Base-by-base conservation (phyloP, 2,329 filamentous ascomycete species). In the Phyllosticta paracitricarpa region DNA sequence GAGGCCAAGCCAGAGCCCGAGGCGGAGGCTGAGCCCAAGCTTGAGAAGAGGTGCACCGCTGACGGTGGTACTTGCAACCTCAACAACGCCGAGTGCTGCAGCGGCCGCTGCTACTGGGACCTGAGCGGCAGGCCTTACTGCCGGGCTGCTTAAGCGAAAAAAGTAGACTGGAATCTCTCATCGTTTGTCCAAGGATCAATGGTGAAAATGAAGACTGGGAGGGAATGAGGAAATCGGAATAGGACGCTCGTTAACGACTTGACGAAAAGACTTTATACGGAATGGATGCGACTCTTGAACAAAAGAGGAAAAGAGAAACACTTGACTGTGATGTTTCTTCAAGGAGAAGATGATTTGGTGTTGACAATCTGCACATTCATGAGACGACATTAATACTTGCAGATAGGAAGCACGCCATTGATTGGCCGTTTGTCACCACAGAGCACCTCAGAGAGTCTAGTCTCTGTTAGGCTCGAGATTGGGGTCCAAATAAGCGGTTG, bases 11-110 rank as follows among this genome's bases (percentile, higher is more conserved):
- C 28, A 30, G 28, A 30, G 28, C 28, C 28, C 28, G 28, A 30
- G 28, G 28, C 28, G 28, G 28, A 30, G 28, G 28, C 28, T n/a
- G 40, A 48, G 14, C 17, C 40, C n/a, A n/a, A 48, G 40, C 40
- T 48, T 3, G 57, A 58, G 48, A 53, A 58, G 57, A 58, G 56
- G 48, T 57, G 56, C 48, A 58, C 40, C 24, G 48, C 56, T 19
- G 30, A 58, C 28, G 51, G 57, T 4, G 57, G 56, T 51, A 26
- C 56, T 30, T 58, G 48, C 33, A 58, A 51, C 40, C 7, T 57
- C 24, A 14, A 8, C 3, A 26, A 53, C 14, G 5, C 3, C 10
- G 40, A 58, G 26, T 58, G 57, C 57, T 58, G 51, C 51, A 58
- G 57, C 6, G 57, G 57, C 12, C 52, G 35, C 26, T 58, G 57